phyloP scores from a whole-genome alignment of 2,329 filamentous ascomycete genomes.

The Aschersonia sp. region DNA sequence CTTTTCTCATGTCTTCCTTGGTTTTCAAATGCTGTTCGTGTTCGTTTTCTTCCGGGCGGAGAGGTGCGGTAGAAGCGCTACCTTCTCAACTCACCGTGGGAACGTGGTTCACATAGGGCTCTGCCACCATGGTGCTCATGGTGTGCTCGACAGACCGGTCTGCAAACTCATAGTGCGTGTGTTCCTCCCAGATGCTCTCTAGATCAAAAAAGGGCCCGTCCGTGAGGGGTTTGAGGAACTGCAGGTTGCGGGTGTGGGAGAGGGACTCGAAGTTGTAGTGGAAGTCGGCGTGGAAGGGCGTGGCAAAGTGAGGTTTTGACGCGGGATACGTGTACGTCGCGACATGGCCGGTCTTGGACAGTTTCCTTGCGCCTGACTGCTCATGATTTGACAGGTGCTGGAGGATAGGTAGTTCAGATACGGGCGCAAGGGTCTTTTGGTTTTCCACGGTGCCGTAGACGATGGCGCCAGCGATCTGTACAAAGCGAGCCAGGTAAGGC shows the following conservation, averaged over 20 bases:
- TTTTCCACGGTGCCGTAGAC: conserved; percentile 8
- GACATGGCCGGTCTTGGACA: too few species aligned
- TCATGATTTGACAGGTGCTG: conserved; percentile 4
- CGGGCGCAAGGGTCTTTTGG: neutral
- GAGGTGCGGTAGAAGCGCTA: too few species aligned
- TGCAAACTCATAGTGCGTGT: conserved; percentile 57
- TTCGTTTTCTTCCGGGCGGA: too few species aligned
- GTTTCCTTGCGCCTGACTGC: too few species aligned
- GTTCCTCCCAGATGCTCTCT: conserved; percentile 67
- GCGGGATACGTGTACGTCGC: conserved; percentile 24
- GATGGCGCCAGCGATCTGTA: conserved; percentile 10
- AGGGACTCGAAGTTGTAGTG: conserved; percentile 38
- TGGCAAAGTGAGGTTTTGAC: conserved; percentile 20
- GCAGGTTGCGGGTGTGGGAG: conserved; percentile 50
- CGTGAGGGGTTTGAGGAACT: conserved; percentile 48
- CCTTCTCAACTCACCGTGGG: conserved; percentile 37
- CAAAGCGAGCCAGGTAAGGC: conserved; percentile 7
- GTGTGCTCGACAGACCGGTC: conserved; percentile 55
- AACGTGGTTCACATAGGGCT: conserved; percentile 68
- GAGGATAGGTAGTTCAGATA: conserved; percentile 6
- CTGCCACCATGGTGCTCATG: conserved; percentile 69
- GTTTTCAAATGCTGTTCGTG: too few species aligned
- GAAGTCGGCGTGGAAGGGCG: conserved; percentile 36
- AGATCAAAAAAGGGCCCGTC: conserved; percentile 58
- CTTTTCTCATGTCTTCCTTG: too few species aligned